Base-by-base conservation (phyloP, 2,329 filamentous ascomycete genomes). In the Colletotrichum tanaceti region DNA sequence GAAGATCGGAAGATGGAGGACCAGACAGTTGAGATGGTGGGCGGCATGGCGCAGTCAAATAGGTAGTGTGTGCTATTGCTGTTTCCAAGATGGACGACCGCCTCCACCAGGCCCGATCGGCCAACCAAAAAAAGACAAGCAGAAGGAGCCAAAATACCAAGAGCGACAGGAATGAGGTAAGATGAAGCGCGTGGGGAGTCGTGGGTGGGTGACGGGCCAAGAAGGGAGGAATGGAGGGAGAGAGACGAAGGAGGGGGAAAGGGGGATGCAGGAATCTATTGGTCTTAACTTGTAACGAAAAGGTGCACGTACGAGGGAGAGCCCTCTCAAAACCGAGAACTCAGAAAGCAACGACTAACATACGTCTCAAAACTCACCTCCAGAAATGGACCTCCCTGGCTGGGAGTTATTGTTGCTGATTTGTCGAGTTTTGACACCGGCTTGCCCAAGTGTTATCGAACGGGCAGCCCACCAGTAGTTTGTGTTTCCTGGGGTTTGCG, bases 81-180 rank as follows among this genome's bases (percentile, higher is more conserved):
- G 22, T 13, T 28, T 28, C 32, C 44, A 39, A 39, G 70, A 73
- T 63, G 50, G 72, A 63, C 67, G 58, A 60, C 70, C 57, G 71
- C 71, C 59, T 62, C 61, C 68, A 39, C 22, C 32, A 16, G 67
- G 43, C 71, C 65, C 20, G 39, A 66, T 69, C 70, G 55, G 10
- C 16, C 54, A 28, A 16, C n/a, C n/a, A 24, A 24, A 46, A 24
- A 35, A 13, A 24, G 14, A 50, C 47, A 62, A 35, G 24, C 55
- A 32, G 61, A 20, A 35, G 11, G 13, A 18, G 53, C 16, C 41
- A 63, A 58, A 44, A 60, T 58, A 71, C 71, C 71, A 73, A 69
- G 71, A 65, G 63, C 64, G 60, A 71, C 71, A 71, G 68, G 63
- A 68, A 63, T 69, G 71, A 59, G 57, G 44, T 49, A 61, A 73